These are phyloP conservation scores for Annulohypoxylon nitens DNA, from an alignment of 495 filamentous ascomycete genomes.

Conservation along the genomic window DNA sequence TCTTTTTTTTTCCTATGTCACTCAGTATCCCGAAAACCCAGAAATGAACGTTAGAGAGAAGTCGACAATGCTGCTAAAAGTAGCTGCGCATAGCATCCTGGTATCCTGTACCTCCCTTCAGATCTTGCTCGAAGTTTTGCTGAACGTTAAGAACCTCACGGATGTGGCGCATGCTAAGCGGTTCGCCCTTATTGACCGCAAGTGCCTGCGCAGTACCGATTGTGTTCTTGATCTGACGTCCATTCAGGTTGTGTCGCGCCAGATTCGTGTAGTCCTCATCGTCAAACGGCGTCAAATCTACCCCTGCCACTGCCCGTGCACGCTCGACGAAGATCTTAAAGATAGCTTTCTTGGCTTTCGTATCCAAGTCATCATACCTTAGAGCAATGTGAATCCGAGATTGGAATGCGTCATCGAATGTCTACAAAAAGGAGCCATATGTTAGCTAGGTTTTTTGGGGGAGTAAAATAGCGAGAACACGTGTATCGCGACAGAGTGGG, in stretches of 20 bases:
- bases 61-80: constrained; percentile 49
- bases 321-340: constrained; percentile 87
- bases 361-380: constrained; percentile 81
- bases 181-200: constrained; percentile 79
- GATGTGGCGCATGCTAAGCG: constrained; percentile 84
- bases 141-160: constrained; percentile 84
- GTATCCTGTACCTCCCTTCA: constrained; percentile 74
- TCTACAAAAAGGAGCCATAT: constrained; percentile 70
- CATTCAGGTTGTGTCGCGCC: constrained; percentile 80
- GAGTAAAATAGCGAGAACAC: constrained; percentile 73
- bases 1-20: not conserved
- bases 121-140: constrained; percentile 84
- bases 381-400: constrained; percentile 75
- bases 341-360: constrained; percentile 81
- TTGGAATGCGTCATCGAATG: constrained; percentile 73
- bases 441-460: constrained; percentile 70
- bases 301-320: constrained; percentile 73
- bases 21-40: not conserved
- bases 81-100: constrained; percentile 72
- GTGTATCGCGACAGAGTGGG: not conserved
- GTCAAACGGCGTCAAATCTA: constrained; percentile 72
- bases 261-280: constrained; percentile 77
- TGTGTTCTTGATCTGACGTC: constrained; percentile 96
- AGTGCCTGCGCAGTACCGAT: constrained; percentile 88
- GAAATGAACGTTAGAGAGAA: not conserved